Evolutionary conservation across 2,329 filamentous ascomycete species (phyloP).

Genomic region (Aspergillus sergii): DNA sequence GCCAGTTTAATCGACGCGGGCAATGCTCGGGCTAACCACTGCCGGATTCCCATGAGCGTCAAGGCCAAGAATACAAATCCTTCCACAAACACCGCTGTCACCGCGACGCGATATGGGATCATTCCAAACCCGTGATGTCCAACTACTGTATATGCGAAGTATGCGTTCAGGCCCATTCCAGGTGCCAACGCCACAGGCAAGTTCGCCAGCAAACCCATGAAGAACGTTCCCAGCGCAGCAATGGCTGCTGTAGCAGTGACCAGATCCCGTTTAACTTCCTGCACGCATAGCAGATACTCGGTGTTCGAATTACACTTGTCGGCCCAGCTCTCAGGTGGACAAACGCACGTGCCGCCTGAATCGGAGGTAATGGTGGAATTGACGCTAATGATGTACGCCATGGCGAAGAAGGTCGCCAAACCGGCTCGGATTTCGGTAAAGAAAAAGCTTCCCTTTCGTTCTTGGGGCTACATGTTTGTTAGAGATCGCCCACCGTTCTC

Average conservation of each 20-base stretch:
- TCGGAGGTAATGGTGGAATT: slow-evolving; percentile 73
- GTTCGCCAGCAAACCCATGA: slow-evolving; percentile 81
- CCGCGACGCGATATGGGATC: slow-evolving; percentile 73
- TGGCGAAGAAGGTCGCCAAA: slow-evolving; percentile 76
- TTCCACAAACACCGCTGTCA: slow-evolving; percentile 87
- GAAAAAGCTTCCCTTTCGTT: slow-evolving; percentile 75
- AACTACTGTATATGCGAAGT: slow-evolving; percentile 81
- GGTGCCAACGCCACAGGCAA: slow-evolving; percentile 74
- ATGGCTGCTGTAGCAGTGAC: slow-evolving; percentile 86
- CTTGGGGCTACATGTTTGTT: slow-evolving; percentile 57
- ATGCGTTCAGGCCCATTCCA: slow-evolving; percentile 83
- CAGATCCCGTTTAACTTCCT: slow-evolving; percentile 71
- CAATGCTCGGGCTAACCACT: slow-evolving; percentile 84
- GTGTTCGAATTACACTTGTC: slow-evolving; percentile 51
- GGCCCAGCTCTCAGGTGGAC: slow-evolving; percentile 52
- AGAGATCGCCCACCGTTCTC: not conserved
- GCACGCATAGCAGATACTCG: slow-evolving; percentile 49
- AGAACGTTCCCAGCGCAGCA: slow-evolving; percentile 75
- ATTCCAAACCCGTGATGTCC: slow-evolving; percentile 73
- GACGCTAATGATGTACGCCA: slow-evolving; percentile 75
- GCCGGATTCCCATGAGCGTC: slow-evolving; percentile 77
- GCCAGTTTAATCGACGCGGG: slow-evolving; percentile 84
- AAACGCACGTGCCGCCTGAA: slow-evolving; percentile 75
- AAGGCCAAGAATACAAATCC: slow-evolving; percentile 82
- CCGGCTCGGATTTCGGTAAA: slow-evolving; percentile 83